These are phyloP conservation scores for Neoconidiobolus thromboides DNA, from an alignment of 371 early-diverging fungal genomes.

Conservation along the genomic window DNA sequence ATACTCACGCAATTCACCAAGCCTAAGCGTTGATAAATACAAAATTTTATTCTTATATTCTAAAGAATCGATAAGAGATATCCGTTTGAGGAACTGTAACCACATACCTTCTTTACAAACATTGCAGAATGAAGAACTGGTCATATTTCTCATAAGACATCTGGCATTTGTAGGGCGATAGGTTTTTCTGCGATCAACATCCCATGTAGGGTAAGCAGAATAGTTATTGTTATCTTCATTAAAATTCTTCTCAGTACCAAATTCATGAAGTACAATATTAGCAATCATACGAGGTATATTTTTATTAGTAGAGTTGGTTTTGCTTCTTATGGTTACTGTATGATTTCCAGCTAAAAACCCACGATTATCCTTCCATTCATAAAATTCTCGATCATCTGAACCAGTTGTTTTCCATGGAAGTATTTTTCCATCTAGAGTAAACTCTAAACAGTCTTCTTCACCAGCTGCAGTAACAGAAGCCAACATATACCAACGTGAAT, in stretches of 20 bases:
- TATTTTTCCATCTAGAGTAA: conserved; percentile 19
- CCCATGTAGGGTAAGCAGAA: conserved; percentile 31
- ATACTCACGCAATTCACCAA: no score
- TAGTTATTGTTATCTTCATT: conserved; percentile 17
- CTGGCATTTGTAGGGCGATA: conserved; percentile 27
- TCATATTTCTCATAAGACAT: conserved; percentile 41
- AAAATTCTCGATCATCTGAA: conserved; percentile 24
- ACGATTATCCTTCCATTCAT: conserved; percentile 15
- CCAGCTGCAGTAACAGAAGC: conserved; percentile 29
- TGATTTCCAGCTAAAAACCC: conserved; percentile 20
- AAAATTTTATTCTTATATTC: no score
- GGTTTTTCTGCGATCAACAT: conserved; percentile 15
- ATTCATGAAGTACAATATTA: conserved; percentile 29
- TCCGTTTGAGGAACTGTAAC: conserved; percentile 19
- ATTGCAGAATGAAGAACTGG: conserved; percentile 19
- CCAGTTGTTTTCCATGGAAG: conserved; percentile 23
- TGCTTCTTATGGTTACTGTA: conserved; percentile 6
- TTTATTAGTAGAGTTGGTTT: neutral
- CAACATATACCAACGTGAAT: conserved; percentile 21
- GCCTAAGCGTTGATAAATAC: no score
- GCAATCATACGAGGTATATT: neutral
- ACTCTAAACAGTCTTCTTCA: conserved; percentile 15
- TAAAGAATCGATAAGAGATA: conserved; percentile 21
- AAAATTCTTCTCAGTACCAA: conserved; percentile 20
- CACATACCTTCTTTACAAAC: conserved; percentile 37